Evolutionary conservation across 2,329 filamentous ascomycete species (phyloP).

Genomic region (Claviceps africana): DNA sequence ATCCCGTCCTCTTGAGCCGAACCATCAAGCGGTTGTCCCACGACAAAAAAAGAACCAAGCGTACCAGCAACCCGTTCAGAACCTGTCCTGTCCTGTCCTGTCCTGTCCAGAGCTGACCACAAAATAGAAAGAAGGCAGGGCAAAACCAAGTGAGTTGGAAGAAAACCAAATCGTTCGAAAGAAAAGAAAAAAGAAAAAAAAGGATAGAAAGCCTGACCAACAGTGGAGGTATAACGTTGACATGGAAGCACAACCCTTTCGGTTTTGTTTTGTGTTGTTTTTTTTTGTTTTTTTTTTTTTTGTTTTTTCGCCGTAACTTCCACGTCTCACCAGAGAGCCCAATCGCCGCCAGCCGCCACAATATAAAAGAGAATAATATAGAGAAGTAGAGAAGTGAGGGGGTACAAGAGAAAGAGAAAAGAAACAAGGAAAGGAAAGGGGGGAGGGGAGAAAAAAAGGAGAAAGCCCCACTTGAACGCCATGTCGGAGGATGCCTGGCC

Average conservation of each 20-base stretch:
- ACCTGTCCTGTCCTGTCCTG: not conserved
- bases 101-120: not conserved
- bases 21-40: not conserved
- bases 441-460: not conserved
- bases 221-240: slow-evolving; percentile 8
- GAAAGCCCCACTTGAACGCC: slow-evolving; percentile 22
- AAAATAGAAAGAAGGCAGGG: not conserved
- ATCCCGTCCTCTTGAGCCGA: not conserved
- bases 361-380: slow-evolving; percentile 20
- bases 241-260: slow-evolving; percentile 14
- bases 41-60: not conserved
- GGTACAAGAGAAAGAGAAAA: slow-evolving; percentile 1
- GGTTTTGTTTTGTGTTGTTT: not conserved
- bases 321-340: slow-evolving; percentile 15
- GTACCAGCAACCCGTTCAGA: not conserved
- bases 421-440: slow-evolving; percentile 5
- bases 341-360: slow-evolving; percentile 25
- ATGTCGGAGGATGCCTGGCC: slow-evolving; percentile 23
- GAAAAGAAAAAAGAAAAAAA: slow-evolving; percentile 4
- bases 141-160: not conserved
- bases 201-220: not conserved
- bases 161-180: slow-evolving; percentile 1
- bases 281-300: slow-evolving; percentile 6
- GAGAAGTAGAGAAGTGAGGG: not conserved
- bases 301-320: slow-evolving; percentile 16